Base-by-base conservation (phyloP, 1,284 basidiomycete species). In the Caloboletus inedulis region DNA sequence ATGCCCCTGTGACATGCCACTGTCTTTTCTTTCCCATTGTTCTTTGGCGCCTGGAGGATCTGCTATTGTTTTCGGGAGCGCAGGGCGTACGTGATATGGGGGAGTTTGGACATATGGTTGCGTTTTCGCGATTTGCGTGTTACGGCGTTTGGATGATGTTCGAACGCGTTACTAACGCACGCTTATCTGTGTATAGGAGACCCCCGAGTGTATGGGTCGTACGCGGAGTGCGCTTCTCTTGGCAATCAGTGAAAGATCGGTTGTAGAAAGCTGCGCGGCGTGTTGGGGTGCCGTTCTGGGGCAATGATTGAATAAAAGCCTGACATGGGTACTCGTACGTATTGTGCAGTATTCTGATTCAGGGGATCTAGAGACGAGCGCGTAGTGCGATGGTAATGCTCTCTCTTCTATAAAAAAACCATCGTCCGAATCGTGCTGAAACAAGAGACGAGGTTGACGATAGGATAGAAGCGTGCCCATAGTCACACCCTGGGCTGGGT, bases 201-300 rank as follows among this genome's bases (percentile, higher is more conserved):
- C 55, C 9, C 60, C 66, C 18, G 54, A 46, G 0, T 10, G 34
- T 33, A 65, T 71, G 68, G 14, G 42, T 13, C 70, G 72, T 52
- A 78, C 75, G 42, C 70, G 71, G 12, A 54, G 68, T 40, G 77
- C 73, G 5, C 57, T 77, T 27, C 56, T 60, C 52, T 62, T 76
- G 49, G 72, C 72, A 23, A 60, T 79, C 30, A 59, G 66, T 7
- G 77, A 79, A 52, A 66, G 74, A 36, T 70, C 71, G 14, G 57
- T 79, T n/a, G 62, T 78, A 21, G 74, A 78, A 53, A 73, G 74
- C 52, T 78, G 77, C 51, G 62, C 57, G 25, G 66, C 64, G 9
- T 49, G 59, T 4, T 79, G 78, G 78, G 61, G 46, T 7, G 45
- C n/a, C 19, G 23, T 66, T 43, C 31, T 59, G 27, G 55, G 36